Evolutionary conservation across 2,329 filamentous ascomycete species (phyloP).

Genomic region (Epichloe elymi): DNA sequence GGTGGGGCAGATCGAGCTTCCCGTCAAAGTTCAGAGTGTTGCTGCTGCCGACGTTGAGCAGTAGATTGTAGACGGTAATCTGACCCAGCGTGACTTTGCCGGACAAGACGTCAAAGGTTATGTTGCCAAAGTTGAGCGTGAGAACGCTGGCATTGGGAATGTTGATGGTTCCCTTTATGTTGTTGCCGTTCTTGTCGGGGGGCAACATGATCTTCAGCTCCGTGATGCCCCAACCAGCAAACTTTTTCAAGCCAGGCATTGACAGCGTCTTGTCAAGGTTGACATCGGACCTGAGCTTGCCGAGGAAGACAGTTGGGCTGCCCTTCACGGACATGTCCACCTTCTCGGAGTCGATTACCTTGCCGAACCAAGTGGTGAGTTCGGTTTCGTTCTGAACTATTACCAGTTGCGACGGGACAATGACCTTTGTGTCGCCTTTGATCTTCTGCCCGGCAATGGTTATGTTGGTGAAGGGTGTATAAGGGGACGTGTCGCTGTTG

Average conservation of each 20-base stretch:
- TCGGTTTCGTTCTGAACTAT: constrained; percentile 25
- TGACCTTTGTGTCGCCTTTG: constrained; percentile 23
- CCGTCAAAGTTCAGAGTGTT: constrained; percentile 28
- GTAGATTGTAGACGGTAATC: constrained; percentile 24
- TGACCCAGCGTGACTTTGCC: constrained; percentile 27
- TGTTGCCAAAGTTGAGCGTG: constrained; percentile 30
- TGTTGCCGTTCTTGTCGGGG: constrained; percentile 25
- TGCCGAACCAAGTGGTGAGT: constrained; percentile 24
- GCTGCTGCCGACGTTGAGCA: constrained; percentile 30
- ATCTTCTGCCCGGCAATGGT: constrained; percentile 11
- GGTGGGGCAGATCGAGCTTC: constrained; percentile 25
- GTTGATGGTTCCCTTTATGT: constrained; percentile 28
- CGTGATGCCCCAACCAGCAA: constrained; percentile 25
- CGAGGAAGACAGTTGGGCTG: constrained; percentile 24
- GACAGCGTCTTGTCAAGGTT: constrained; percentile 28
- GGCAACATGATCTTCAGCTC: constrained; percentile 27
- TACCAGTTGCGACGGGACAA: constrained; percentile 21
- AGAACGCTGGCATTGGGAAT: constrained; percentile 32
- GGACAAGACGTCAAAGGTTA: constrained; percentile 30
- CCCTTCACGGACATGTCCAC: constrained; percentile 26
- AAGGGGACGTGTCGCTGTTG: constrained; percentile 20
- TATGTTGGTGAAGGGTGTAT: constrained; percentile 12
- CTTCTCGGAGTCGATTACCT: constrained; percentile 24
- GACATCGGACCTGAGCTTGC: constrained; percentile 23
- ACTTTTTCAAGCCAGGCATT: constrained; percentile 25